Evolutionary conservation across 805 yeast genomes (phyloP), one percentile per base, ranked within the genome.

Genomic region (Myxozyma udenii): DNA sequence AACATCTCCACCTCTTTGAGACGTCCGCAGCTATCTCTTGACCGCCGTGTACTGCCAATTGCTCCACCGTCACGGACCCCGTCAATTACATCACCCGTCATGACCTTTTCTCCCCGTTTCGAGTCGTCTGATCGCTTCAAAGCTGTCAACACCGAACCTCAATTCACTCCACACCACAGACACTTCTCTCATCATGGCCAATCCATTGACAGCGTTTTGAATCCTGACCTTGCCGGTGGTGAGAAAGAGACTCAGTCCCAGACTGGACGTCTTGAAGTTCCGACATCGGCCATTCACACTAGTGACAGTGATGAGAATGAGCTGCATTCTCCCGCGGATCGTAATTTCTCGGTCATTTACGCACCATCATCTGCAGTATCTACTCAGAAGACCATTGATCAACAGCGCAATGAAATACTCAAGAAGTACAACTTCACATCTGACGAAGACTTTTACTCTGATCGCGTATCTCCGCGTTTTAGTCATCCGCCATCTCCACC

Each of bases 371-470:
- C n/a, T n/a, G n/a, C n/a, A n/a, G n/a, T n/a, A n/a, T n/a, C n/a
- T n/a, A n/a, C n/a, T n/a, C n/a, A n/a, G 33, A 9, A 28, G 14
- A 28, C 33, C 33, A 28, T 38, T 41, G 14, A 42, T n/a, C 46
- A 47, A n/a, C 41, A 47, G 24, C 46, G 46, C 3, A 33, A 41
- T 21, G 46, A 21, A 5, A 16, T 47, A 4, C 18, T 41, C 22
- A 43, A 24, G 26, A 44, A 32, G 26, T 53, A 50, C 42, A 50
- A 45, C 14, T 50, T 53, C 38, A 37, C 45, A 1, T 44, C 50
- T 14, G 55, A 53, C 22, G 51, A 36, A 14, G 55, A 41, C 3
- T 45, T 41, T 18, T 50, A 46, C 16, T 33, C 23, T 6, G 46
- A 36, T 28, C 16, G 33, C 33, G 9, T 14, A 28, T 28, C 33